phyloP scores from a whole-genome alignment of 305 asterid species.

The Ajuga reptans region DNA sequence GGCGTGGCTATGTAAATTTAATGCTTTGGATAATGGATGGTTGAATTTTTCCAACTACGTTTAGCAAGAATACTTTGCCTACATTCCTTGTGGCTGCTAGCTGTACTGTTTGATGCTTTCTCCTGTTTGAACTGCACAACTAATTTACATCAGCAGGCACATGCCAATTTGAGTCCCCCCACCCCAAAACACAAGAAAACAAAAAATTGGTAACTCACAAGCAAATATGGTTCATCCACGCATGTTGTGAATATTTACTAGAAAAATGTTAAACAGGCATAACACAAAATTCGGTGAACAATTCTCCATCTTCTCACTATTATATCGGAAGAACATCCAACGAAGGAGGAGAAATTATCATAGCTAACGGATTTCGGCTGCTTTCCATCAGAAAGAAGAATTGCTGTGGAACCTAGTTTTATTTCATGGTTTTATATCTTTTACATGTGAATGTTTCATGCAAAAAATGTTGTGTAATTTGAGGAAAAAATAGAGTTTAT shows the following conservation, averaged over 20 bases:
- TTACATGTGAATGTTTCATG: slow-evolving; percentile 1
- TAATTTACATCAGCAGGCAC: slow-evolving; percentile 26
- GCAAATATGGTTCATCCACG: slow-evolving; percentile 33
- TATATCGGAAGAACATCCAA: background rate
- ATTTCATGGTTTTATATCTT: background rate
- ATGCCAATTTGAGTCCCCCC: slow-evolving; percentile 13
- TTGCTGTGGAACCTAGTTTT: background rate
- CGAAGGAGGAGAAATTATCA: background rate
- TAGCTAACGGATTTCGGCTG: background rate
- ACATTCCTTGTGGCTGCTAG: background rate
- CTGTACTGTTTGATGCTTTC: background rate
- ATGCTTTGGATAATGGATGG: background rate
- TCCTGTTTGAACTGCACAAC: slow-evolving; percentile 23
- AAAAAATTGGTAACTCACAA: slow-evolving; percentile 26
- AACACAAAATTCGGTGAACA: slow-evolving; percentile 29
- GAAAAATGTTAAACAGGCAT: slow-evolving; percentile 25
- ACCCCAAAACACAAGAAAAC: background rate
- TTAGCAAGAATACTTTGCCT: too few species aligned
- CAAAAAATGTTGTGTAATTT: background rate
- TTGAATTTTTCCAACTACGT: background rate
- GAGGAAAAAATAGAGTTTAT: background rate
- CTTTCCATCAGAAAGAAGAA: slow-evolving; percentile 5
- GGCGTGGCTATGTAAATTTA: background rate
- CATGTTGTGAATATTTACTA: slow-evolving; percentile 10
- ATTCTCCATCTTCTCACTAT: slow-evolving; percentile 26